Conservation (phyloP, 2,329 filamentous ascomycete species). For the Remersonia thermophila region DNA sequence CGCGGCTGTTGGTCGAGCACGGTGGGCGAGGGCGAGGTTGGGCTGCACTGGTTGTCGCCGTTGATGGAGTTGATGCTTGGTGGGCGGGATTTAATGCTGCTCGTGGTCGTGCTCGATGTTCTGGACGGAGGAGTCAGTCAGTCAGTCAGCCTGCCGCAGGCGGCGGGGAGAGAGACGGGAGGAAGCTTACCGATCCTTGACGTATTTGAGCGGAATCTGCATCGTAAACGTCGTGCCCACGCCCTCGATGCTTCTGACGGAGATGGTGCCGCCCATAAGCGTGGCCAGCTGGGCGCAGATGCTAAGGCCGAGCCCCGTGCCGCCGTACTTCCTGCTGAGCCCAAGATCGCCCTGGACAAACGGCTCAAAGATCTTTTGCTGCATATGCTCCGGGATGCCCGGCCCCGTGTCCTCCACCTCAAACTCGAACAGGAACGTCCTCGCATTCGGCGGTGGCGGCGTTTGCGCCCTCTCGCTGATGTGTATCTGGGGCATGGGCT, state of each 20-base stretch:
- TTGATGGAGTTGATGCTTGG: constrained; percentile 33
- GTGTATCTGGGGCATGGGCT: constrained; percentile 33
- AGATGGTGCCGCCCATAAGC: constrained; percentile 70
- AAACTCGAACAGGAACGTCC: constrained; percentile 68
- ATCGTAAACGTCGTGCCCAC: constrained; percentile 73
- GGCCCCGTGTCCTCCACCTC: constrained; percentile 82
- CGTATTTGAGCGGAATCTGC: constrained; percentile 67
- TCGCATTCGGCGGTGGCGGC: constrained; percentile 48
- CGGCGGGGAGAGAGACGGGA: background rate
- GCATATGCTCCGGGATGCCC: constrained; percentile 67
- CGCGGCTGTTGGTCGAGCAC: constrained; percentile 59
- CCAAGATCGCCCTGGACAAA: constrained; percentile 90
- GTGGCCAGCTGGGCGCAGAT: constrained; percentile 79
- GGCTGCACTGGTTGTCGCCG: constrained; percentile 23
- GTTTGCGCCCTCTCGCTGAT: constrained; percentile 45
- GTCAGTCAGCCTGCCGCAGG: background rate
- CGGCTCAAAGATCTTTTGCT: constrained; percentile 78
- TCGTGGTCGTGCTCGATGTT: constrained; percentile 42
- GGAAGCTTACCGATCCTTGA: constrained; percentile 48
- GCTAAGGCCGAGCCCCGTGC: constrained; percentile 75
- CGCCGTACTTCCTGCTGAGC: constrained; percentile 79
- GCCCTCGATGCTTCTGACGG: constrained; percentile 57
- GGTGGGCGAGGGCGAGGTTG: constrained; percentile 20
- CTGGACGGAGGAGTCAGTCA: constrained; percentile 20
- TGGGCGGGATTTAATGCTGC: constrained; percentile 38